A percentile compares a stretch with the other conserved stretches of the same genome.
phyloP scores from a whole-genome alignment of 805 yeast species.

The Ogataea wickerhamii region DNA sequence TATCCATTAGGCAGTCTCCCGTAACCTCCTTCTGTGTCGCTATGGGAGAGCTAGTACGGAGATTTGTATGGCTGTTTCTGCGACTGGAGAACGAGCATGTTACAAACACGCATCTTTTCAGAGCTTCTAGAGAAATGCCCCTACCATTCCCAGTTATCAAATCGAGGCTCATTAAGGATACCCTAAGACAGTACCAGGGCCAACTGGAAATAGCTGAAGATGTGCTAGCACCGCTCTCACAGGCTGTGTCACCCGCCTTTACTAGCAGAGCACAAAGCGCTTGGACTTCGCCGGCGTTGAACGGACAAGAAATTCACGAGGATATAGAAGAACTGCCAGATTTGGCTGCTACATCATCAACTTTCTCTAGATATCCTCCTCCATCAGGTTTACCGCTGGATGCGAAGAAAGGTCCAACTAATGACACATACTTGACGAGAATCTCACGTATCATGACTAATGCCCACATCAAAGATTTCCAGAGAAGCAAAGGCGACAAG shows the following conservation, averaged over 20 bases:
- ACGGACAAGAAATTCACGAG: background rate
- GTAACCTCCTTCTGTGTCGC: conserved; percentile 79
- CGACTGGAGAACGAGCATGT: conserved; percentile 96
- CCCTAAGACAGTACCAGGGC: background rate
- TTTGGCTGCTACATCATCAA: conserved; percentile 1
- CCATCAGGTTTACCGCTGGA: background rate
- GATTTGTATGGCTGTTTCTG: conserved; percentile 86
- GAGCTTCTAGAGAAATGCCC: conserved; percentile 83
- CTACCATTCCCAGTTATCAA: conserved; percentile 63
- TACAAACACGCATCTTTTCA: conserved; percentile 75
- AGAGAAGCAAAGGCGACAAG: conserved; percentile 46
- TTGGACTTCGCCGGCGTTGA: background rate
- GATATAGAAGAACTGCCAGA: background rate
- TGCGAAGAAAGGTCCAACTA: background rate
- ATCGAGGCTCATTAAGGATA: conserved; percentile 4
- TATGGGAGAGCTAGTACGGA: conserved; percentile 70
- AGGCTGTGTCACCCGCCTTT: background rate
- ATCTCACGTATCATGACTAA: conserved; percentile 54
- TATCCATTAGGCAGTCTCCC: conserved; percentile 80
- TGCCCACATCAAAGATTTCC: conserved; percentile 84
- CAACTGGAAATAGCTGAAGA: background rate
- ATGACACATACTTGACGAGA: conserved; percentile 32
- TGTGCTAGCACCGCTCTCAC: background rate
- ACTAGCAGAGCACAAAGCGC: background rate
- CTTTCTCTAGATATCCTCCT: background rate